A percentile compares a stretch with the other conserved stretches of the same genome.
phyloP scores from a whole-genome alignment of 1,284 basidiomycete species.

The Inonotus hispidus region DNA sequence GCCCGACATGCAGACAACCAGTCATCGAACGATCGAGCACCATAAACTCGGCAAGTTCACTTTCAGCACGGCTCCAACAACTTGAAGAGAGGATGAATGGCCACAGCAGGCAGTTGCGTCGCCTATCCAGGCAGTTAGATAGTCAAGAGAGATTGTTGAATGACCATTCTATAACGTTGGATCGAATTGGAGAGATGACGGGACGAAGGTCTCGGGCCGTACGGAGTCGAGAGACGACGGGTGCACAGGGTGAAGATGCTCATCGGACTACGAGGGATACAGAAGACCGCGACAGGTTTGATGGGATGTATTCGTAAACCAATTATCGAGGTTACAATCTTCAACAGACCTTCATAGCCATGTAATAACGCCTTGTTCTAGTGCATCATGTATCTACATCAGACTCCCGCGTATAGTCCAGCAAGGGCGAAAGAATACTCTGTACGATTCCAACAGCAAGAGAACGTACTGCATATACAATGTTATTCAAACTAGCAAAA shows the following conservation, averaged over 20 bases:
- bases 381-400: no score
- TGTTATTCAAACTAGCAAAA: not conserved
- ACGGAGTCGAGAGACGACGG: not conserved
- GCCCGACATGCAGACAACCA: constrained; percentile 53
- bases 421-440: no score
- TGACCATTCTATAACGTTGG: not conserved
- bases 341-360: no score
- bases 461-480: not conserved
- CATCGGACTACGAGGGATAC: not conserved
- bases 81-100: not conserved
- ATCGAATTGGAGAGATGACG: not conserved
- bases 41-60: not conserved
- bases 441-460: not conserved
- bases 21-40: constrained; percentile 27
- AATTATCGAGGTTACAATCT: no score
- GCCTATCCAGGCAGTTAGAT: not conserved
- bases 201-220: not conserved
- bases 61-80: not conserved
- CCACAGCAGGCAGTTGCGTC: not conserved
- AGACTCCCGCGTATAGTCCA: no score
- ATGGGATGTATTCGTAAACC: constrained; percentile 19
- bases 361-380: no score
- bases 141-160: not conserved
- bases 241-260: not conserved
- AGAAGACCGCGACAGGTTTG: constrained; percentile 15